A percentile compares a stretch with the other conserved stretches of the same genome.
Evolutionary conservation across 2,329 filamentous ascomycete genomes (phyloP).

Genomic region (Esteya vermicola): DNA sequence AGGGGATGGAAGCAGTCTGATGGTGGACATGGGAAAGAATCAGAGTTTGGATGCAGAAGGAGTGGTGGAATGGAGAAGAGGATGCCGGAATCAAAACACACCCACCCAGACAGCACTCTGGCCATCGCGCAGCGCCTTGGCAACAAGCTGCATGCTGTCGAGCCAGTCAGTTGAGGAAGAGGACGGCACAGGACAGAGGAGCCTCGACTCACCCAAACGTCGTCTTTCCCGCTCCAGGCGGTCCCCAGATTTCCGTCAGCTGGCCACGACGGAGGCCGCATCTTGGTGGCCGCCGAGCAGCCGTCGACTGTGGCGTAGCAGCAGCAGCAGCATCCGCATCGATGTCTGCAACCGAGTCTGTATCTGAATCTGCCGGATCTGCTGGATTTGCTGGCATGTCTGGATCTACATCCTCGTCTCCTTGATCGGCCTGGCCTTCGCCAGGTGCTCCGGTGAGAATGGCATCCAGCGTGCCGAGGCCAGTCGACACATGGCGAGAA

Average conservation of each 20-base stretch:
- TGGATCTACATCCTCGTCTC: neutral
- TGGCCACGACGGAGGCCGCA: slow-evolving; percentile 61
- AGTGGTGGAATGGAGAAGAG: neutral
- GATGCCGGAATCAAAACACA: slow-evolving; percentile 27
- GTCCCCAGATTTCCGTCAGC: slow-evolving; percentile 78
- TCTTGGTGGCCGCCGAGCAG: slow-evolving; percentile 3
- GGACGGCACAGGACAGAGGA: neutral
- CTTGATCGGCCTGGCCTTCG: neutral
- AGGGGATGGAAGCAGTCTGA: slow-evolving; percentile 34
- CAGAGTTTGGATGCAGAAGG: neutral
- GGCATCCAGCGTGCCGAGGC: slow-evolving; percentile 37
- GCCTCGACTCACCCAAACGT: slow-evolving; percentile 51
- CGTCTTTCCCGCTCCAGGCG: slow-evolving; percentile 76
- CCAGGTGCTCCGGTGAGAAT: slow-evolving; percentile 21
- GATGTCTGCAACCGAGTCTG: neutral
- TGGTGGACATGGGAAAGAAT: neutral
- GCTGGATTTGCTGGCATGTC: neutral
- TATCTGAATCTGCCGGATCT: neutral
- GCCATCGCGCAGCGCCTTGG: slow-evolving; percentile 45
- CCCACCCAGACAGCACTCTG: slow-evolving; percentile 70
- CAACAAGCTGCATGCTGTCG: slow-evolving; percentile 38
- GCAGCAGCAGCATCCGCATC: too few relatives aligned
- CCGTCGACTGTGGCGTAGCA: too few relatives aligned
- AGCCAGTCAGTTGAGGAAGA: neutral
- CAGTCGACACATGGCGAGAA: slow-evolving; percentile 41